Evolutionary conservation across 169 alveolate species (phyloP).

Genomic region (Neospora caninum): DNA sequence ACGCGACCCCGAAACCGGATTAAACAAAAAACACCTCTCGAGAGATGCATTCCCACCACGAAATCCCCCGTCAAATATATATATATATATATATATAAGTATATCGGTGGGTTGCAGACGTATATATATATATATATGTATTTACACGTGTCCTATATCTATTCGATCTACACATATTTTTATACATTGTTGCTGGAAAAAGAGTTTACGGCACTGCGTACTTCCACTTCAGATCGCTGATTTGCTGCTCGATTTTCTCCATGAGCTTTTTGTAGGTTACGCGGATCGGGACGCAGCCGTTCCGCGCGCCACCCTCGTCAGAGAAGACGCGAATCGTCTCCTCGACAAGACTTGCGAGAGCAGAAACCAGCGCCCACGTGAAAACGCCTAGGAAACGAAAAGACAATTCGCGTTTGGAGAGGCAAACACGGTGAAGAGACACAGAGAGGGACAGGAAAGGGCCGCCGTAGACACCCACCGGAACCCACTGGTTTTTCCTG

Average conservation of each 20-base stretch:
- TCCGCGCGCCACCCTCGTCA: not conserved
- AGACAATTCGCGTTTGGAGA: not conserved
- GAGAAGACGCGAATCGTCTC: not conserved
- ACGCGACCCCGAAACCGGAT: no score
- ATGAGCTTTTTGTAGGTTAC: conserved; percentile 45
- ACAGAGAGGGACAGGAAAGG: no score
- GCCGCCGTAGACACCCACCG: no score
- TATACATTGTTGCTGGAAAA: no score
- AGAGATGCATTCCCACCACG: not conserved
- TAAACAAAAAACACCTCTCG: no score
- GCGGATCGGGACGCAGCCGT: not conserved
- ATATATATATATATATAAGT: not conserved
- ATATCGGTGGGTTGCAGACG: not conserved
- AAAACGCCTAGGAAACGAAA: conserved; percentile 50
- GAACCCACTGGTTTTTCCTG: no score
- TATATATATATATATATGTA: conserved; percentile 15
- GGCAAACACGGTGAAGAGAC: not conserved
- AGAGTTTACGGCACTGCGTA: not conserved
- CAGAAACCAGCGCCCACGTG: conserved; percentile 62
- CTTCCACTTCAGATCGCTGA: conserved; percentile 61
- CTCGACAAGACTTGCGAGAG: conserved; percentile 24
- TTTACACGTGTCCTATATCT: not conserved
- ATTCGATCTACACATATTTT: no score
- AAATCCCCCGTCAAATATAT: not conserved
- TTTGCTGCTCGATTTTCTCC: not conserved